These are phyloP conservation scores for Diaporthe velutina DNA, from an alignment of 2,329 filamentous ascomycete species.

Conservation along the genomic window DNA sequence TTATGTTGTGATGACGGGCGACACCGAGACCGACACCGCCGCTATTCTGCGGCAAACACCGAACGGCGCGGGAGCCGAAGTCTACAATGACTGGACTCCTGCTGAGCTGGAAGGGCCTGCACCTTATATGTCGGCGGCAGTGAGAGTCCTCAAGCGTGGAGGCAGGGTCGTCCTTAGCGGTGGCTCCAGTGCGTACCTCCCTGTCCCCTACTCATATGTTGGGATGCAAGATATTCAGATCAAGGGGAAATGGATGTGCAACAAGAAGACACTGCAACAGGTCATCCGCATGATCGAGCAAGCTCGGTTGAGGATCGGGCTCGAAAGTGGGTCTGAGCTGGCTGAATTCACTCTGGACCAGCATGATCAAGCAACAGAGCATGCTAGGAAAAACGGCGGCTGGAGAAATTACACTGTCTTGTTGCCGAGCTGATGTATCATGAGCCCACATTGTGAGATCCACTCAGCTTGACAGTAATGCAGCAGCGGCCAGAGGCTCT, in stretches of 20 bases:
- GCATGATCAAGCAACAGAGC: not conserved
- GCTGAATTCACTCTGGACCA: not conserved
- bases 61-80: not conserved
- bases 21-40: not conserved
- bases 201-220: not conserved
- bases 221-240: not conserved
- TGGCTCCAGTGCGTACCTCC: not conserved
- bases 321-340: not conserved
- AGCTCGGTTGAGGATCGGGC: not conserved
- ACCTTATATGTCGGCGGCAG: not conserved
- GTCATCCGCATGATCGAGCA: not conserved
- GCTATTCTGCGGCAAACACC: not conserved
- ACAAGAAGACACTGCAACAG: not conserved
- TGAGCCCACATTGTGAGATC: no score
- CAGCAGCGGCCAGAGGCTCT: no score
- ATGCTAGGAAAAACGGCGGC: not conserved
- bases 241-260: conserved; percentile 1
- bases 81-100: not conserved
- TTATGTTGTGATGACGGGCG: not conserved
- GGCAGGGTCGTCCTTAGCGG: not conserved
- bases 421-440: not conserved
- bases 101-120: not conserved
- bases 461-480: no score
- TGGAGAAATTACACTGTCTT: not conserved
- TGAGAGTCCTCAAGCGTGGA: not conserved